Evolutionary conservation across 169 alveolate genomes (phyloP), one percentile per base, ranked within the genome.

Genomic region (Eimeria nieschulzi): DNA sequence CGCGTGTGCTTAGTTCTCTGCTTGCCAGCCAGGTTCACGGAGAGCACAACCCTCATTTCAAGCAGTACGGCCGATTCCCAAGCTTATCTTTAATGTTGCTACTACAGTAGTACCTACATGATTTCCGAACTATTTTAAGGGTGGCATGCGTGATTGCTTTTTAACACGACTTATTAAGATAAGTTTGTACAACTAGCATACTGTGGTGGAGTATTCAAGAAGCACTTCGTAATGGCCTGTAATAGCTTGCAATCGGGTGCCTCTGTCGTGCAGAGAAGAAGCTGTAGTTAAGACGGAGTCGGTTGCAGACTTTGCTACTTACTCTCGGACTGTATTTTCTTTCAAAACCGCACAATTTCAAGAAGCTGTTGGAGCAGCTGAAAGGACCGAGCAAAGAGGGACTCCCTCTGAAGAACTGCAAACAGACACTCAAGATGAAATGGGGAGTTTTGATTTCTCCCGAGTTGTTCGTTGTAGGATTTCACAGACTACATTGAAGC

Each of bases 401-500:
- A 19, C 23, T 19, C n/a, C 5, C 23, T 15, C 68, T 59, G 68
- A 59, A 59, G 23, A 12, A 15, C 23, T 15, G n/a, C 68, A 59
- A 59, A 5, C 68, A 59, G 2, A 59, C 68, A 19, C 68, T 15
- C n/a, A 59, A 15, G 23, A 59, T 15, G 68, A 19, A 0, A 5
- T 59, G 68, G n/a, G n/a, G n/a, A 59, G 23, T 15, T 19, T 19
- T 12, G n/a, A 19, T 12, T 0, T 0, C n/a, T 19, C 68, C 15
- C 15, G 68, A 12, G 5, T 59, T 59, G 68, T 76, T 26, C 54
- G 70, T 68, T 80, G 88, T 61, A 56, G 63, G 39, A 39, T 80
- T 39, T 80, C 88, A 10, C 72, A 80, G 55, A 68, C 55, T 8
- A 53, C 88, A 8, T 59, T 80, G 0, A 80, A 63, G 76, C 88